These are phyloP conservation scores for Suillus bovinus DNA, from an alignment of 768 basidiomycete species.

Conservation along the genomic window DNA sequence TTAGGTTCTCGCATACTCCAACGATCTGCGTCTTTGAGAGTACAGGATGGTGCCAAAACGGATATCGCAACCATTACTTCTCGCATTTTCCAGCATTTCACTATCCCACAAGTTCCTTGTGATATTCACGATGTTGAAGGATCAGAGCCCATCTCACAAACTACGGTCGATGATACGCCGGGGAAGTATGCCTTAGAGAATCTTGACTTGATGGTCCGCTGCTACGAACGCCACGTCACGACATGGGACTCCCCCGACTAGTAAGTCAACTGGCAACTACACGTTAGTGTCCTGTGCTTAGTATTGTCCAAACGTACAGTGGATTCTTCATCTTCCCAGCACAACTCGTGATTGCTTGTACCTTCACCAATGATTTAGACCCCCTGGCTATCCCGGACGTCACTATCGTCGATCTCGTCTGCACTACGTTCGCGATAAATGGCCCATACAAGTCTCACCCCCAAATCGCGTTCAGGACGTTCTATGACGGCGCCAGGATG, in stretches of 20 bases:
- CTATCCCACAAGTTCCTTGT: not conserved
- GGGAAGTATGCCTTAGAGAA: conserved; percentile 8
- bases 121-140: not conserved
- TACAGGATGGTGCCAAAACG: not conserved
- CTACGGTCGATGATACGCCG: too few species aligned
- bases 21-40: not conserved
- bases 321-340: conserved; percentile 22
- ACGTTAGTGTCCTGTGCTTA: not conserved
- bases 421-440: conserved; percentile 9
- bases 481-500: conserved; percentile 7
- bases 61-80: not conserved
- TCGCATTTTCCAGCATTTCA: not conserved
- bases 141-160: not conserved
- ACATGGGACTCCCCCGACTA: conserved; percentile 25
- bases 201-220: conserved; percentile 15
- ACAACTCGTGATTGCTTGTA: conserved; percentile 26
- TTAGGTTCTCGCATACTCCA: not conserved
- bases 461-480: not conserved
- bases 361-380: conserved; percentile 12
- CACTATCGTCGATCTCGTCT: conserved; percentile 21
- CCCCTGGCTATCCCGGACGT: conserved; percentile 13
- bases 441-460: not conserved
- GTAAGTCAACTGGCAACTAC: conserved; percentile 16
- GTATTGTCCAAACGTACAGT: not conserved
- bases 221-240: conserved; percentile 18